Percentiles rank a stretch among this genome's conserved stretches.
phyloP scores from a whole-genome alignment of 768 basidiomycete species.

The Trametes gibbosa region DNA sequence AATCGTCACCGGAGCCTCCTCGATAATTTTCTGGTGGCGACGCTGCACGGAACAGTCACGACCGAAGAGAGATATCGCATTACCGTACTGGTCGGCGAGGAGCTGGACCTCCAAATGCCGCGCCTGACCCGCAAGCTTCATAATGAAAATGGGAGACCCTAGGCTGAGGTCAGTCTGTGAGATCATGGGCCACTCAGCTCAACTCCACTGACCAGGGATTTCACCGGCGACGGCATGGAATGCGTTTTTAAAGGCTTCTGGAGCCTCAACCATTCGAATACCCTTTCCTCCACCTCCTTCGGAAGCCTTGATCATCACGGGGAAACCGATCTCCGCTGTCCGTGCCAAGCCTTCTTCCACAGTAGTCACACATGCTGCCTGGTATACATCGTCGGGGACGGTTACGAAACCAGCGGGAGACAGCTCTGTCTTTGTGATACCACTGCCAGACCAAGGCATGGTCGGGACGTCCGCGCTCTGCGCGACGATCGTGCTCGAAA shows the following conservation, averaged over 20 bases:
- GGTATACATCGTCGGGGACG: conserved; percentile 90
- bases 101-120: conserved; percentile 98
- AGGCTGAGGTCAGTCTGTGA: conserved; percentile 6
- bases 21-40: conserved; percentile 99
- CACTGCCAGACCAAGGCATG: conserved; percentile 98
- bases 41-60: conserved; percentile 99
- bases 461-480: conserved; percentile 95
- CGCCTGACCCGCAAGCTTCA: conserved; percentile 98
- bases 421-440: conserved; percentile 82
- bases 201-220: conserved; percentile 76
- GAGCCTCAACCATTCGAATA: conserved; percentile 88
- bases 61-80: conserved; percentile 97
- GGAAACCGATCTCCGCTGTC: conserved; percentile 90
- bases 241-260: conserved; percentile 90
- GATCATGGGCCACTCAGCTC: conserved; percentile 6
- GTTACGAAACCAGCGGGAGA: conserved; percentile 88
- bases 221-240: conserved; percentile 93
- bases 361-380: conserved; percentile 79
- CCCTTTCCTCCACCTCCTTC: conserved; percentile 99
- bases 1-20: conserved; percentile 98
- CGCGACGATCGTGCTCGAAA: conserved; percentile 98
- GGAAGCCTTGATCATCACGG: conserved; percentile 99
- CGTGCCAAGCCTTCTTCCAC: conserved; percentile 84
- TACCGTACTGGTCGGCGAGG: conserved; percentile 98
- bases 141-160: conserved; percentile 99